Percentiles rank a stretch among this genome's conserved stretches.
phyloP scores from a whole-genome alignment of 495 filamentous ascomycete species.

The Amorphotheca resinae region DNA sequence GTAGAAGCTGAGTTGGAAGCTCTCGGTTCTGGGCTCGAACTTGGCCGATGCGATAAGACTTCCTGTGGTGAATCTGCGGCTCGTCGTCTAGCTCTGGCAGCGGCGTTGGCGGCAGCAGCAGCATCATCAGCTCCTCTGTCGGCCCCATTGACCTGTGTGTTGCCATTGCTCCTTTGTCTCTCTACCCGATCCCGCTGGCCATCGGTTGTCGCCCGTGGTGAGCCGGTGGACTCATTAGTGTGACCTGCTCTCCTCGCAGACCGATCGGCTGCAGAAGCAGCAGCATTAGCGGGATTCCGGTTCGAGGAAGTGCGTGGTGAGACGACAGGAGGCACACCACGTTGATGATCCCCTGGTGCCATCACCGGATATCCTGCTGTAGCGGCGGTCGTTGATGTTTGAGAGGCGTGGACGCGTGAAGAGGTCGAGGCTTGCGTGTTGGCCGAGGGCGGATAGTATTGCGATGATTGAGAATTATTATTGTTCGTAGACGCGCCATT shows the following conservation, averaged over 20 bases:
- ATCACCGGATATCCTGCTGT: constrained; percentile 24
- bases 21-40: constrained; percentile 36
- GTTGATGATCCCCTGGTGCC: constrained; percentile 23
- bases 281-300: constrained; percentile 21
- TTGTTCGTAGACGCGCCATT: constrained; percentile 36
- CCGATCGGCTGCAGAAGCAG: constrained; percentile 14
- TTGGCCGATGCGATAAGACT: constrained; percentile 31
- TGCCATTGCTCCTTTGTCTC: constrained; percentile 25
- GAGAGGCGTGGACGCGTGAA: constrained; percentile 25
- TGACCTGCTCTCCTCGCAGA: constrained; percentile 15
- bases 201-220: constrained; percentile 32
- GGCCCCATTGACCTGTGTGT: constrained; percentile 19
- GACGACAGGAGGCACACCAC: constrained; percentile 31
- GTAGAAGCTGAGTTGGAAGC: constrained; percentile 23
- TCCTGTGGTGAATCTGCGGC: constrained; percentile 29
- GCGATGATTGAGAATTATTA: constrained; percentile 23
- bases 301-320: constrained; percentile 55
- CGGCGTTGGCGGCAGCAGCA: constrained; percentile 26
- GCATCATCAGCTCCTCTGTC: constrained; percentile 24
- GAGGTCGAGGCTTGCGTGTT: constrained; percentile 27
- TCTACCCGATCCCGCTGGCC: constrained; percentile 18
- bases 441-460: constrained; percentile 36
- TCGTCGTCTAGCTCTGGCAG: constrained; percentile 38
- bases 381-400: constrained; percentile 25
- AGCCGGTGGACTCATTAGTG: constrained; percentile 24